Conservation (phyloP, 139 green algal genomes). For the Axilococcus clingmanii region DNA sequence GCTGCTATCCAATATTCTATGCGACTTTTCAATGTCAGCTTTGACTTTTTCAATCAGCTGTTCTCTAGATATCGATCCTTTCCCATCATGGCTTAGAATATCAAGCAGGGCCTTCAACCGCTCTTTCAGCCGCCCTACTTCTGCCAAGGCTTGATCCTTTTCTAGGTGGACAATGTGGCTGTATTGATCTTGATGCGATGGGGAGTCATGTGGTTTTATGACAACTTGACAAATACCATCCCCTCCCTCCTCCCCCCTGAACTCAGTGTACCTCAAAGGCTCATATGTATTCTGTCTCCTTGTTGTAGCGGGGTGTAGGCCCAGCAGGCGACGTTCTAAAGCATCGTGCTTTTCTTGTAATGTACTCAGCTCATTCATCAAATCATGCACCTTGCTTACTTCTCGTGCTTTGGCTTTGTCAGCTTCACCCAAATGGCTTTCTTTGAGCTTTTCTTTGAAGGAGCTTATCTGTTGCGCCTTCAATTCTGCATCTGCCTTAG, state of each 20-base stretch:
- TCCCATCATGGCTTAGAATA: not conserved
- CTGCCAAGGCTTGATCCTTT: slow-evolving; percentile 20
- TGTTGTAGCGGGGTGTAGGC: too few relatives aligned
- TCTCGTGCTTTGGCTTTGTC: slow-evolving; percentile 11
- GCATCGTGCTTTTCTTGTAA: slow-evolving; percentile 15
- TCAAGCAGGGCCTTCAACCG: slow-evolving; percentile 17
- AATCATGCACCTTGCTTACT: slow-evolving; percentile 17
- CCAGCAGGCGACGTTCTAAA: slow-evolving; percentile 27
- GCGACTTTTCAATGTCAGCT: slow-evolving; percentile 52
- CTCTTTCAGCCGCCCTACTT: slow-evolving; percentile 10
- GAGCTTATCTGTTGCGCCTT: slow-evolving; percentile 25
- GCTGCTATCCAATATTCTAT: slow-evolving; percentile 28
- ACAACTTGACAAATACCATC: too few relatives aligned
- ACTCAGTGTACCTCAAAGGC: too few relatives aligned
- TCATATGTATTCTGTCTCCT: too few relatives aligned
- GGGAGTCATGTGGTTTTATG: too few relatives aligned
- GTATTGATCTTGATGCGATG: too few relatives aligned
- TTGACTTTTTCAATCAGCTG: slow-evolving; percentile 55
- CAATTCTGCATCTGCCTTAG: slow-evolving; percentile 28
- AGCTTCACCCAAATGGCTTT: slow-evolving; percentile 15
- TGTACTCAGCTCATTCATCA: slow-evolving; percentile 34
- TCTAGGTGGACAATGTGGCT: too few relatives aligned
- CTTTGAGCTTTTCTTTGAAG: slow-evolving; percentile 4
- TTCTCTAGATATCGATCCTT: slow-evolving; percentile 59
- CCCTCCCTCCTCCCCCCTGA: too few relatives aligned